Evolutionary conservation across 768 basidiomycete genomes (phyloP).

Genomic region (Symmetrospora coprosmae): DNA sequence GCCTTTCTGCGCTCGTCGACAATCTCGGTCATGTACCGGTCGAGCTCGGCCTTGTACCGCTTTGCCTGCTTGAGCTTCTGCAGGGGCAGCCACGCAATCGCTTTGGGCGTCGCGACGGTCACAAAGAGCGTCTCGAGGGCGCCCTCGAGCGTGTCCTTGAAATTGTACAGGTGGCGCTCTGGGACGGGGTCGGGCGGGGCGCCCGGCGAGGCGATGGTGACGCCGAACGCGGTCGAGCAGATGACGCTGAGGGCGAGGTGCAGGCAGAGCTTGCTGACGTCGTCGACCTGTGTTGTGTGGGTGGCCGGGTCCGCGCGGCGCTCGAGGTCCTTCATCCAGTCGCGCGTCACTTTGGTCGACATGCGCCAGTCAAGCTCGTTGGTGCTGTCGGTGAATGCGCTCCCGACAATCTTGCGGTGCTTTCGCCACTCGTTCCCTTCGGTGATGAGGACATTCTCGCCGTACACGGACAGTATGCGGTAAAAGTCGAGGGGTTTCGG

Average conservation of each 20-base stretch:
- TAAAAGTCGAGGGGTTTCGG: slow-evolving; percentile 12
- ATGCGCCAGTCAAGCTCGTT: slow-evolving; percentile 42
- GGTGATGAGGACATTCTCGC: slow-evolving; percentile 43
- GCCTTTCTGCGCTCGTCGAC: slow-evolving; percentile 12
- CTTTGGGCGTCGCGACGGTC: background rate
- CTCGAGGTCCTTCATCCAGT: slow-evolving; percentile 39
- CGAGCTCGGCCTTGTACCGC: slow-evolving; percentile 13
- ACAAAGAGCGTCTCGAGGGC: background rate
- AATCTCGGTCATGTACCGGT: slow-evolving; percentile 16
- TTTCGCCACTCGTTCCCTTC: slow-evolving; percentile 43
- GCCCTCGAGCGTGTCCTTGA: background rate
- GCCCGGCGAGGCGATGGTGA: slow-evolving; percentile 30
- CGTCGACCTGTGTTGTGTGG: slow-evolving; percentile 13
- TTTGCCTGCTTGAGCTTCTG: slow-evolving; percentile 2
- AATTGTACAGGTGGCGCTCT: background rate
- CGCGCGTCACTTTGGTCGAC: slow-evolving; percentile 38
- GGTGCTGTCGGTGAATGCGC: slow-evolving; percentile 41
- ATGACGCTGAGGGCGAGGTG: slow-evolving; percentile 31
- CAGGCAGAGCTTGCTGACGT: slow-evolving; percentile 24
- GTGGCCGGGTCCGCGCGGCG: slow-evolving; percentile 32
- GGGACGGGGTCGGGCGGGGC: background rate
- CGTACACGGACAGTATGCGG: slow-evolving; percentile 37
- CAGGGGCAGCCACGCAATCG: slow-evolving; percentile 7
- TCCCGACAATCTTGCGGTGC: slow-evolving; percentile 42
- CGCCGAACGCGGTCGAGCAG: slow-evolving; percentile 35